Evolutionary conservation across 345 rosid species (phyloP).

Genomic region (Laguncularia racemosa): DNA sequence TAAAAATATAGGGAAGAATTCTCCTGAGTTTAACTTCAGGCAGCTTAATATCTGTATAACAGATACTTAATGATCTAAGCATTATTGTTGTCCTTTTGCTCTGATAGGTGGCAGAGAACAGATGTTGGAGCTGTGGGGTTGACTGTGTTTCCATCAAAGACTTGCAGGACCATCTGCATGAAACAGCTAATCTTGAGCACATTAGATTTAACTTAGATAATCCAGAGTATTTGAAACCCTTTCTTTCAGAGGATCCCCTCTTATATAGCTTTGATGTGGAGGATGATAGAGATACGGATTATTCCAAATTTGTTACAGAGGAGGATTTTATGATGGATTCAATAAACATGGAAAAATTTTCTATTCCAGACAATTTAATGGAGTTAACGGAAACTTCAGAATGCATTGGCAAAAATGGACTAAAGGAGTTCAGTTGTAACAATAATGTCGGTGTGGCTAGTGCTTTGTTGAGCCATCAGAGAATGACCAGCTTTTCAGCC

Average conservation of each 20-base stretch:
- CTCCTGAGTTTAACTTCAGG: too few species aligned
- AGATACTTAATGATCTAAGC: too few species aligned
- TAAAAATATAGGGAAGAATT: too few species aligned
- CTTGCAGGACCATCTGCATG: slow-evolving; percentile 41
- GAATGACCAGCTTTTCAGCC: not conserved
- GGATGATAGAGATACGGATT: slow-evolving; percentile 62
- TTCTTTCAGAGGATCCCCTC: slow-evolving; percentile 71
- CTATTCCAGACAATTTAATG: slow-evolving; percentile 23
- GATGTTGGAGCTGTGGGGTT: slow-evolving; percentile 63
- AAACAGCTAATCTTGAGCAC: slow-evolving; percentile 21
- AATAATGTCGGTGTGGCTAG: slow-evolving; percentile 15
- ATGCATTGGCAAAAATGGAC: slow-evolving; percentile 17
- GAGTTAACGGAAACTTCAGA: slow-evolving; percentile 18
- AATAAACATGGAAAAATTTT: slow-evolving; percentile 32
- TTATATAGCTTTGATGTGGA: slow-evolving; percentile 69
- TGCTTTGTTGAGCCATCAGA: not conserved
- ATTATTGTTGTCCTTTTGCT: slow-evolving; percentile 1
- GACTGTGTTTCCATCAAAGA: slow-evolving; percentile 31
- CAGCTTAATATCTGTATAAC: too few species aligned
- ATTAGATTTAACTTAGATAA: slow-evolving; percentile 36
- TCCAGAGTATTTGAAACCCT: slow-evolving; percentile 68
- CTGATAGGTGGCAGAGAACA: slow-evolving; percentile 63
- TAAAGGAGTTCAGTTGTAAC: slow-evolving; percentile 23
- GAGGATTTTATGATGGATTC: slow-evolving; percentile 43
- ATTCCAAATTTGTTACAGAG: slow-evolving; percentile 25